Conservation (phyloP, 2,329 filamentous ascomycete genomes). For the Aspergillus puulaauensis region DNA sequence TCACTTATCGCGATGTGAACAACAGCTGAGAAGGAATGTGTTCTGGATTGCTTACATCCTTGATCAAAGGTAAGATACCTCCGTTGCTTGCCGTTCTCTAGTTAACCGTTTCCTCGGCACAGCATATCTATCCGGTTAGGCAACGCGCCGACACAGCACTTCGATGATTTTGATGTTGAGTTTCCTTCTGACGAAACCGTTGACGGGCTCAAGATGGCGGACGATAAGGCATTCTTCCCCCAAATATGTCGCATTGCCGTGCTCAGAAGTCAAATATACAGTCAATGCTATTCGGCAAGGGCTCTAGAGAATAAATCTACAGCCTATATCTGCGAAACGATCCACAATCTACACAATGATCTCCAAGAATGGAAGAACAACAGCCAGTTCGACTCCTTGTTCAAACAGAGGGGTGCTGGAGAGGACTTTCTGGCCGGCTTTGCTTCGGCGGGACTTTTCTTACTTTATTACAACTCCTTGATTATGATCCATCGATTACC, state of each 20-base stretch:
- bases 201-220: slow-evolving; percentile 78
- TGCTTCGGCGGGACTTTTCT: slow-evolving; percentile 85
- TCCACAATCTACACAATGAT: slow-evolving; percentile 81
- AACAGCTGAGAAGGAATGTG: slow-evolving; percentile 77
- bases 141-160: slow-evolving; percentile 66
- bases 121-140: slow-evolving; percentile 60
- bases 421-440: slow-evolving; percentile 84
- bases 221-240: slow-evolving; percentile 90
- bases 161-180: slow-evolving; percentile 87
- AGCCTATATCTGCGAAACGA: slow-evolving; percentile 83
- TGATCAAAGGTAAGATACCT: slow-evolving; percentile 59
- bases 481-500: slow-evolving; percentile 97
- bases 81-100: not conserved
- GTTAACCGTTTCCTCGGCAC: not conserved
- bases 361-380: slow-evolving; percentile 89
- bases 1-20: slow-evolving; percentile 83
- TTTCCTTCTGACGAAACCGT: slow-evolving; percentile 84
- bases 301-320: slow-evolving; percentile 76
- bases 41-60: slow-evolving; percentile 73
- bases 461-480: slow-evolving; percentile 93
- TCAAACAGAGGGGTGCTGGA: slow-evolving; percentile 84
- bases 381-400: slow-evolving; percentile 83
- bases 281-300: slow-evolving; percentile 81
- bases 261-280: slow-evolving; percentile 91
- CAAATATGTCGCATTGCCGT: slow-evolving; percentile 84